A percentile compares a stretch with the other conserved stretches of the same genome.
Evolutionary conservation across 331 rosid species (phyloP).

Genomic region (Acacia concinna): DNA sequence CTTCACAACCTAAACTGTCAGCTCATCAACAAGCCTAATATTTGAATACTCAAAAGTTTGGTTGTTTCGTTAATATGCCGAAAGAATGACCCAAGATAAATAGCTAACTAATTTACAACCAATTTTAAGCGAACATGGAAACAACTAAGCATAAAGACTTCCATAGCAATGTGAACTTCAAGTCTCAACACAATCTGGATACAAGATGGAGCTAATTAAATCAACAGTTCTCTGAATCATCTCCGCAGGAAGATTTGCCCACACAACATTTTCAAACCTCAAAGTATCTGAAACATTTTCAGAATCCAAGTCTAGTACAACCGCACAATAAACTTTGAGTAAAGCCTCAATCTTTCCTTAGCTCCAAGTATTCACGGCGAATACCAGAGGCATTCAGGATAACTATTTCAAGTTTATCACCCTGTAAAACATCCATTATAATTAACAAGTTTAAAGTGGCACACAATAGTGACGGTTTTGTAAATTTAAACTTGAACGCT

Average conservation of each 20-base stretch:
- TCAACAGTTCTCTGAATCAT: conserved; percentile 19
- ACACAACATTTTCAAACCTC: background rate
- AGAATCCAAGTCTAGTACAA: conserved; percentile 18
- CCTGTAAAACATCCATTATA: conserved; percentile 49
- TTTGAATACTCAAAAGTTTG: background rate
- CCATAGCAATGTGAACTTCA: conserved; percentile 12
- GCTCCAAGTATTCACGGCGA: conserved; percentile 62
- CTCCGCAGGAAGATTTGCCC: conserved; percentile 15
- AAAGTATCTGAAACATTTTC: conserved; percentile 25
- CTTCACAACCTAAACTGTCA: background rate
- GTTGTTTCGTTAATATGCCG: background rate
- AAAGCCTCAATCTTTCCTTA: conserved; percentile 69
- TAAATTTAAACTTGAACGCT: background rate
- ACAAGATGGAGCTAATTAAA: background rate
- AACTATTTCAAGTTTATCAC: conserved; percentile 77
- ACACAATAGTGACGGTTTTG: background rate
- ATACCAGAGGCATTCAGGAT: conserved; percentile 67
- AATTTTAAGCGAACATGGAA: background rate
- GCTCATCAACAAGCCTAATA: background rate
- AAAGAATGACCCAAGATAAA: background rate
- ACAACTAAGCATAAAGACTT: background rate
- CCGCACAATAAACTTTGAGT: conserved; percentile 14
- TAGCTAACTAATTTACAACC: background rate
- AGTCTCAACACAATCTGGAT: conserved; percentile 9
- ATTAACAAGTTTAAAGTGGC: conserved; percentile 27